Evolutionary conservation across 2,329 filamentous ascomycete species (phyloP).

Genomic region (Colletotrichum brevisporum): DNA sequence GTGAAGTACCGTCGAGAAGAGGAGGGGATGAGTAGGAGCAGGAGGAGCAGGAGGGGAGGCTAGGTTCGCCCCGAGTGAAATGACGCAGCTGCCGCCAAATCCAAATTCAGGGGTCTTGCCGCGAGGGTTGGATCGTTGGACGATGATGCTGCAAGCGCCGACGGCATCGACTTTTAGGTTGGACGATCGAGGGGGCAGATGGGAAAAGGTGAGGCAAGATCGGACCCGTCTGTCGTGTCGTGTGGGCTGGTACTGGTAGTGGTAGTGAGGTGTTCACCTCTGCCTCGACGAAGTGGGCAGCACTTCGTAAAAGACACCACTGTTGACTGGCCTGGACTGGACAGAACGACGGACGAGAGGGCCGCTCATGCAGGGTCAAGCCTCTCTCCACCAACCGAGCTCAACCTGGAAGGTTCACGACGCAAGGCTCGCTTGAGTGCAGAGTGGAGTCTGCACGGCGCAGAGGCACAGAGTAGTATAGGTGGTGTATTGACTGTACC

Average conservation of each 20-base stretch:
- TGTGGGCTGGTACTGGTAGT: neutral
- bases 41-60: slow-evolving; percentile 22
- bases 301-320: neutral
- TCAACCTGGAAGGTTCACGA: slow-evolving; percentile 32
- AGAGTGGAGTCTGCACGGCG: slow-evolving; percentile 6
- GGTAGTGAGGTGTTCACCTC: slow-evolving; percentile 1
- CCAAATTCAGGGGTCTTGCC: slow-evolving; percentile 31
- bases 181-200: slow-evolving; percentile 22
- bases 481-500: too few species aligned
- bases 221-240: slow-evolving; percentile 18
- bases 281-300: neutral
- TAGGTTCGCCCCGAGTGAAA: slow-evolving; percentile 19
- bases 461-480: too few species aligned
- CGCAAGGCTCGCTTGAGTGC: slow-evolving; percentile 6
- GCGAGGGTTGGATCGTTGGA: slow-evolving; percentile 21
- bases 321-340: neutral
- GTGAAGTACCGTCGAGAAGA: neutral
- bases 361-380: slow-evolving; percentile 21
- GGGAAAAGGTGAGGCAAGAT: slow-evolving; percentile 11
- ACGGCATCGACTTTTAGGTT: slow-evolving; percentile 35
- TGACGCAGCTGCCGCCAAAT: slow-evolving; percentile 33
- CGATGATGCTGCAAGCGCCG: slow-evolving; percentile 27
- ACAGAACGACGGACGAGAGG: too few species aligned
- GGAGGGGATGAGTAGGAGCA: neutral
- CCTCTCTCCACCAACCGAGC: slow-evolving; percentile 16